phyloP scores from a whole-genome alignment of 2,329 filamentous ascomycete species.

The Xylaria sp. region DNA sequence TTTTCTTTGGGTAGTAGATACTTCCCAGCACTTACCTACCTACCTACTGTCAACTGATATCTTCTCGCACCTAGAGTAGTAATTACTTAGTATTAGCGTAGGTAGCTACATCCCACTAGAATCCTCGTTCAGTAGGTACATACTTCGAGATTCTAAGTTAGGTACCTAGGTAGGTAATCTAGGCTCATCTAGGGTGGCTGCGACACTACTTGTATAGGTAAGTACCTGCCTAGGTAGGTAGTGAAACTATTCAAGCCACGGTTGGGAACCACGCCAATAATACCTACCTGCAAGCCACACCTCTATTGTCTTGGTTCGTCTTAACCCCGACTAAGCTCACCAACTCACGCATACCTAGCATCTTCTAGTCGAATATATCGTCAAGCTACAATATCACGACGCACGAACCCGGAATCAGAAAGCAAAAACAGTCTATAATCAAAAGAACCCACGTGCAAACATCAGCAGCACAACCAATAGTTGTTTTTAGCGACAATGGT shows the following conservation, averaged over 20 bases:
- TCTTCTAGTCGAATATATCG: background rate
- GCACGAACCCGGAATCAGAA: background rate
- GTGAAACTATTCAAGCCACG: background rate
- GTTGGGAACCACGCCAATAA: background rate
- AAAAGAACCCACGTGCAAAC: background rate
- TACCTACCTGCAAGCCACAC: background rate
- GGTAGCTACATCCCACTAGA: background rate
- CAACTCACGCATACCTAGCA: background rate
- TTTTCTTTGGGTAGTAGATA: too few relatives aligned
- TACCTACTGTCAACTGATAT: too few relatives aligned
- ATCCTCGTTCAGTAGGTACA: too few relatives aligned
- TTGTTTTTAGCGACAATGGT: slow-evolving; percentile 30
- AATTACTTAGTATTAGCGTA: too few relatives aligned
- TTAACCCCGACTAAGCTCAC: too few relatives aligned
- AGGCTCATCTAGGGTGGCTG: background rate
- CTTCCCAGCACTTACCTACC: too few relatives aligned
- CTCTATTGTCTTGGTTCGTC: background rate
- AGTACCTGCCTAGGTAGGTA: background rate
- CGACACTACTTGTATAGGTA: background rate
- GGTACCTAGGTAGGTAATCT: too few relatives aligned
- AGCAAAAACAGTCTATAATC: background rate
- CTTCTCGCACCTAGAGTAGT: too few relatives aligned
- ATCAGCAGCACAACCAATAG: background rate
- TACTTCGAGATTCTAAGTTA: too few relatives aligned
- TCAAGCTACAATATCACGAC: background rate